Evolutionary conservation across 345 rosid genomes (phyloP).

Genomic region (Arabis hirsuta): DNA sequence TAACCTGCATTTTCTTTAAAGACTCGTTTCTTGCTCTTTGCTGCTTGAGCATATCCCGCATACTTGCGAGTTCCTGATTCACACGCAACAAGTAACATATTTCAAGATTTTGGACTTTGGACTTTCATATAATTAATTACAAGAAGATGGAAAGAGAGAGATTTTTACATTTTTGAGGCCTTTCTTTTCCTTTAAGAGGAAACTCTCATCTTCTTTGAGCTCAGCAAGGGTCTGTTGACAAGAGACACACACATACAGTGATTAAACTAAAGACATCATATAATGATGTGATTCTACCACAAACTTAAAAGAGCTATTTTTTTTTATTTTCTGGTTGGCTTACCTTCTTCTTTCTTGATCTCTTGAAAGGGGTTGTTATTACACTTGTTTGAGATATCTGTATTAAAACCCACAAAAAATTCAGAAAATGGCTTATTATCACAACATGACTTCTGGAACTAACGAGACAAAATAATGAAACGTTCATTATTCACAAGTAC

Average conservation of each 20-base stretch:
- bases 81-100: constrained; percentile 2
- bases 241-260: constrained; percentile 2
- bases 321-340: not conserved
- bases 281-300: not conserved
- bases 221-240: constrained; percentile 69
- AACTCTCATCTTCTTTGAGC: constrained; percentile 70
- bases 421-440: not conserved
- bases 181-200: constrained; percentile 61
- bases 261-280: constrained; percentile 8
- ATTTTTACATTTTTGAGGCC: constrained; percentile 53
- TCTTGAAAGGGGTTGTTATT: constrained; percentile 49
- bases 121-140: not conserved
- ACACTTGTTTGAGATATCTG: constrained; percentile 48
- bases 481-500: not conserved
- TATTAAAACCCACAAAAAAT: constrained; percentile 14
- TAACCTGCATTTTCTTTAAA: constrained; percentile 71
- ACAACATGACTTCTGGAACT: too few relatives aligned
- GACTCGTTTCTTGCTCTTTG: constrained; percentile 59
- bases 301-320: not conserved
- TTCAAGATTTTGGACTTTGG: not conserved
- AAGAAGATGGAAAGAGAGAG: not conserved
- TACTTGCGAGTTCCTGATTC: constrained; percentile 59
- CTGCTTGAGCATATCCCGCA: constrained; percentile 49
- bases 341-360: constrained; percentile 80
- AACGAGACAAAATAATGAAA: not conserved